Evolutionary conservation across 2,329 filamentous ascomycete species (phyloP), one percentile per base, ranked within the genome.

Genomic region (Xylaria sp.): DNA sequence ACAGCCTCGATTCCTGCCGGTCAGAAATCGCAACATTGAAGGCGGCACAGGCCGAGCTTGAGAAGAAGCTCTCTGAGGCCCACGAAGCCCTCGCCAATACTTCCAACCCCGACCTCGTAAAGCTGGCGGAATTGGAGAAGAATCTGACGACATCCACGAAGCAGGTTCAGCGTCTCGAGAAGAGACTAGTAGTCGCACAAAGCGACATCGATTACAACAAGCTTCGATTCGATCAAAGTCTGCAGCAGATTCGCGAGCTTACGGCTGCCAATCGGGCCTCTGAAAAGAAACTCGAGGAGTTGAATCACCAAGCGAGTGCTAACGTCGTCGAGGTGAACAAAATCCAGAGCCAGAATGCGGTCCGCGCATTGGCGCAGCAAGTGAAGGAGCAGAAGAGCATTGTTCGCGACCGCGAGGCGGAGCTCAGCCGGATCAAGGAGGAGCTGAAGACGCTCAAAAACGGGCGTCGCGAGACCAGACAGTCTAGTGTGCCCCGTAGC

Each of bases 171-270:
- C 60, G 66, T 4, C 67, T 77, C 2, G 74, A 79, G 63, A 77
- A 76, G 66, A 76, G 74, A 55, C 42, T 73, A 2, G 62, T 65
- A 2, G 66, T 65, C 11, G 63, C 71, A 1, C 72, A 80, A 34
- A 75, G 74, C 11, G 82, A 85, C 3, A 74, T 79, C 30, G 82
- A 85, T 1, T 90, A 85, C 66, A 74, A 79, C 10, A 80, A 83
- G 55, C 76, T 77, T 3, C 75, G 79, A 8, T 90, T 89, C 66
- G 86, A 88, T 65, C 76, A 80, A 19, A 79, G 81, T 0, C 83
- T 82, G 7, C 77, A 78, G 37, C 70, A 75, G 1, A 79, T 78
- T 2, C 74, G 74, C 11, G 74, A 76, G 13, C 71, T 84, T 2
- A 72, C 74, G 18, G 67, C 72, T 1, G 79, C 83, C 66, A 82